Evolutionary conservation across 2,329 filamentous ascomycete species (phyloP), one percentile per base, ranked within the genome.

Genomic region (Mollisia scopiformis): DNA sequence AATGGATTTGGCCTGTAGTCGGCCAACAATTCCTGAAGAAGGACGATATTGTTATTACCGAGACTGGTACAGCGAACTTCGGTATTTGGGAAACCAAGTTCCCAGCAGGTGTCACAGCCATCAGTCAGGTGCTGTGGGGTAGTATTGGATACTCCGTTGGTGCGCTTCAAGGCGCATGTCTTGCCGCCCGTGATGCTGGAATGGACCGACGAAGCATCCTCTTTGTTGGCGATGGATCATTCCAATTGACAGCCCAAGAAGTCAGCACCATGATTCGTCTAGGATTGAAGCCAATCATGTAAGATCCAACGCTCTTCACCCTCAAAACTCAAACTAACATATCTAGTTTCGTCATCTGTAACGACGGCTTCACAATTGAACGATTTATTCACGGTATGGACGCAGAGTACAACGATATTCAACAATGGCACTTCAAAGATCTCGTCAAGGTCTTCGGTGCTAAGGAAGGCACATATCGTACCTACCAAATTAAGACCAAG

Each of bases 331-430:
- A 37, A 55, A 37, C 57, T 58, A 59, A 62, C 16, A 52, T 33
- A 52, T 33, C 35, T 3, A 86, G 85, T 64, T 94, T 96, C 74
- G 82, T 95, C 64, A 89, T 96, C 67, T 92, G 90, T 81, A 96
- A 96, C 74, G 86, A 93, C 41, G 93, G 93, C 11, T 96, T 91
- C 77, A 95, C 92, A 10, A 95, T 96, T 73, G 93, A 97, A 77
- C 87, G 93, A 30, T 90, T 86, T 74, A 96, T 96, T 70, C 92
- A 96, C 75, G 92, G 92, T 56, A 89, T 89, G 86, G 80, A 93
- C 8, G 90, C 85, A 31, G 74, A 73, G 27, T 96, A 96, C 79
- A 96, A 97, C 72, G 91, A 96, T 72, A 88, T 96, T 59, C 82
- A 84, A 61, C 75, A 79, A 11, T 96, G 93, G 93, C 81, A 88